phyloP scores from a whole-genome alignment of 1,139 yeast genomes.

The Blastobotrys capitulatus region DNA sequence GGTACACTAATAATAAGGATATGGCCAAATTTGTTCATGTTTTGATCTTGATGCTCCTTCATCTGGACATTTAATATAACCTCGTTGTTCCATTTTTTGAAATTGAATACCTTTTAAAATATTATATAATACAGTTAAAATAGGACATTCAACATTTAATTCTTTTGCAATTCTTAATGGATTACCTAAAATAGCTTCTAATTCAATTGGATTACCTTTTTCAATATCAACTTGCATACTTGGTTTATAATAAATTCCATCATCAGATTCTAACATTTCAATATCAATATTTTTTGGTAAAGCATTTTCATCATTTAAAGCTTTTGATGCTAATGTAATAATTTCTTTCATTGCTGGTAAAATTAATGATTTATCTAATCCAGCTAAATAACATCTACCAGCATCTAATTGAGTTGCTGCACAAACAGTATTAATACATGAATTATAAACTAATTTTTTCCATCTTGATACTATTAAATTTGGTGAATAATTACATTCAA shows the following conservation, averaged over 20 bases:
- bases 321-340: slow-evolving; percentile 50
- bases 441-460: slow-evolving; percentile 68
- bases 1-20: slow-evolving; percentile 6
- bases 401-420: slow-evolving; percentile 55
- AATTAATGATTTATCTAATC: slow-evolving; percentile 38
- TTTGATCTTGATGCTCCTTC: slow-evolving; percentile 19
- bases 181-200: slow-evolving; percentile 67
- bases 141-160: slow-evolving; percentile 54
- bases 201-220: slow-evolving; percentile 64
- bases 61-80: slow-evolving; percentile 42
- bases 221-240: slow-evolving; percentile 70
- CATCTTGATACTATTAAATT: slow-evolving; percentile 48
- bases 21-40: slow-evolving; percentile 6
- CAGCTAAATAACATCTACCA: slow-evolving; percentile 53
- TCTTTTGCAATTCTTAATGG: slow-evolving; percentile 56
- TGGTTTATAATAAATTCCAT: slow-evolving; percentile 61
- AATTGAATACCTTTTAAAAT: slow-evolving; percentile 57
- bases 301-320: slow-evolving; percentile 45
- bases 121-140: slow-evolving; percentile 50
- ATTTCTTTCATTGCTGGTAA: slow-evolving; percentile 65
- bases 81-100: slow-evolving; percentile 50
- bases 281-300: slow-evolving; percentile 42
- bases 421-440: slow-evolving; percentile 58
- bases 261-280: slow-evolving; percentile 52
- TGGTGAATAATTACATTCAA: slow-evolving; percentile 35